Evolutionary conservation across 2,329 filamentous ascomycete genomes (phyloP), one percentile per base, ranked within the genome.

Genomic region (Colletotrichum zoysiae): DNA sequence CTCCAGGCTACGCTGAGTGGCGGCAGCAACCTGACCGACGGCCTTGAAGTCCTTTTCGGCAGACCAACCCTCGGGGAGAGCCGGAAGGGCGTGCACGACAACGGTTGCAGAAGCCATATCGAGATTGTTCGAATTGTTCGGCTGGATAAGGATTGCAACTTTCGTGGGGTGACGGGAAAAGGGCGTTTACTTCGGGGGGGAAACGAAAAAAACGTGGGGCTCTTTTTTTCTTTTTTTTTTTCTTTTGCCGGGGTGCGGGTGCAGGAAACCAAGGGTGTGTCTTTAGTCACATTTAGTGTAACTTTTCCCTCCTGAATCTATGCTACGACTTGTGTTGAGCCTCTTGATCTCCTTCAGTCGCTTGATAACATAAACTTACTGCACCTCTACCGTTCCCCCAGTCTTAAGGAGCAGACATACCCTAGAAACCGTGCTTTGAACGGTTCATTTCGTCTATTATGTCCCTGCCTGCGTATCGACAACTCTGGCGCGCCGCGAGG

Each of bases 1-100:
- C 87, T 98, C 96, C 78, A 99, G 91, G 81, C 93, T 95, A 80
- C 96, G 92, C 86, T 95, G 91, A 62, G 91, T 92, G 50, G 94
- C 90, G 75, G 88, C 84, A 74, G 93, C 95, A 74, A 98, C 87
- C 77, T 90, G 87, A 78, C 92, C 93, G 76, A 97, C 82, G 70
- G 92, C 84, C 86, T 96, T 96, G 89, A 98, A 97, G 83, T 97
- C 94, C 83, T 97, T 97, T 73, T 97, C 95, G 74, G 90, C 92
- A 57, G 89, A 86, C 95, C 95, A 98, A 77, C 90, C 94, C 78
- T 89, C 87, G 59, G 95, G 90, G 65, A 98, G 89, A 78, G 89
- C 82, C 60, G 95, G 95, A 57, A 98, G 88, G 26, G 91, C 87
- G 74, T 92, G 86, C 70, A 86, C 83, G 74, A 93, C 85, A 74